Conservation (phyloP, 345 rosid species). For the Populus deltoides region DNA sequence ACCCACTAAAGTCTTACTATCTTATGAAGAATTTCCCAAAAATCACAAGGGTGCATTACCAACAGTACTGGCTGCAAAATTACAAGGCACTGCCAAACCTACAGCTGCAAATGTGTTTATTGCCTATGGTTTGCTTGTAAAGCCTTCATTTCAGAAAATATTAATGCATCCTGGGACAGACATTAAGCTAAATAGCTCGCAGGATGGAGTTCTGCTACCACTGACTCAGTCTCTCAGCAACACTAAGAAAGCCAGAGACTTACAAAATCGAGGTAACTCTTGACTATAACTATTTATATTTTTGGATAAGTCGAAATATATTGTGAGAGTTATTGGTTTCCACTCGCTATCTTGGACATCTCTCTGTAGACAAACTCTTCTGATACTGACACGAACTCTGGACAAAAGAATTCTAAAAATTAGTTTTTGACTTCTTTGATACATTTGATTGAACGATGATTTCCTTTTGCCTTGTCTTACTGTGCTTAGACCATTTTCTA, state of each 20-base stretch:
- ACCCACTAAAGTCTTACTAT: slow-evolving; percentile 63
- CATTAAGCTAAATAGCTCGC: slow-evolving; percentile 56
- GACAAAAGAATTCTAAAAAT: not conserved
- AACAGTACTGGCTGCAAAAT: slow-evolving; percentile 71
- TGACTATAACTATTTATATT: too few relatives aligned
- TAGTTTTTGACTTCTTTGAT: not conserved
- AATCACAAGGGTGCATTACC: slow-evolving; percentile 48
- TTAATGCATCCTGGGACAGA: slow-evolving; percentile 59
- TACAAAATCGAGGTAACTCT: slow-evolving; percentile 53
- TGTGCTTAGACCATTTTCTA: not conserved
- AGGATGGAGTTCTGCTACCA: slow-evolving; percentile 73
- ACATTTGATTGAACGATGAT: not conserved
- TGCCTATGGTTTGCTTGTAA: slow-evolving; percentile 75
- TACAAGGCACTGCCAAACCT: slow-evolving; percentile 59
- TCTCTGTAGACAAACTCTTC: not conserved
- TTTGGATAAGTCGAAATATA: not conserved
- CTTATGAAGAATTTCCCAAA: slow-evolving; percentile 45
- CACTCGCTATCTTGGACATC: not conserved
- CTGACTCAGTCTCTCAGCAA: slow-evolving; percentile 44
- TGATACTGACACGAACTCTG: too few relatives aligned
- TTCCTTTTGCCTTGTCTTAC: not conserved
- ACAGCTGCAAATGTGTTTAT: slow-evolving; percentile 54
- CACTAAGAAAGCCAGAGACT: slow-evolving; percentile 48
- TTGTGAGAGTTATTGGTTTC: not conserved
- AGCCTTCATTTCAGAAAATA: slow-evolving; percentile 82